Evolutionary conservation across 257 asterid species (phyloP), one percentile per base, ranked within the genome.

Genomic region (Lantana camara): DNA sequence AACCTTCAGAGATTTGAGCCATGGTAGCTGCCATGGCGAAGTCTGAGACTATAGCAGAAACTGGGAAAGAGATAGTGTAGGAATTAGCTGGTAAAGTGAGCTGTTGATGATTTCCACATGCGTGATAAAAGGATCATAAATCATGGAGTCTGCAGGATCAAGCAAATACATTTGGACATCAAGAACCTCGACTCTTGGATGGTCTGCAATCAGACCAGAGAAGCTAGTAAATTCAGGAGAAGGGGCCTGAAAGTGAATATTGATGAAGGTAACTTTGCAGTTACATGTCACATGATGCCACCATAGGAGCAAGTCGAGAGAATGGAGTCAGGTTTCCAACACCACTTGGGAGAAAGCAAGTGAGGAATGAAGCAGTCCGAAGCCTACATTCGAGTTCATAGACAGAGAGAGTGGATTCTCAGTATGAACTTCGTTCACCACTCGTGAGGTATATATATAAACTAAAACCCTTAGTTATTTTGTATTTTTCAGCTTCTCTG

Each of bases 11-110:
- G 32, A 80, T 55, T 63, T 52, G 68, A 51, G 71, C 32, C 15
- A 80, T 67, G 1, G 67, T 32, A 14, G 77, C 69, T 19, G 76
- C 65, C 22, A 76, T 8, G 2, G 47, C 45, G 38, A 80, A 80
- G 69, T 76, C 78, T 0, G 80, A 67, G 59, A 80, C 45, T 22
- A 76, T 60, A 29, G 82, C 80, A 37, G 78, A 53, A 22, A 60
- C 57, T 27, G 58, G 21, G 41, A 38, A 17, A 41, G 80, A 29
- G 51, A 45, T 12, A 80, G 37, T 4, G 37, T 15, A 14, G 76
- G 77, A 16, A 20, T 52, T 3, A 76, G 69, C 34, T 29, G 63
- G 55, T 42, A 37, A 48, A 76, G 74, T 1, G 75, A 57, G 41
- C 60, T 35, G 19, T 50, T 63, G 32, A 59, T 70, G 30, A 29